Evolutionary conservation across 441 rosid species (phyloP).

Genomic region (Brassica hybrid): DNA sequence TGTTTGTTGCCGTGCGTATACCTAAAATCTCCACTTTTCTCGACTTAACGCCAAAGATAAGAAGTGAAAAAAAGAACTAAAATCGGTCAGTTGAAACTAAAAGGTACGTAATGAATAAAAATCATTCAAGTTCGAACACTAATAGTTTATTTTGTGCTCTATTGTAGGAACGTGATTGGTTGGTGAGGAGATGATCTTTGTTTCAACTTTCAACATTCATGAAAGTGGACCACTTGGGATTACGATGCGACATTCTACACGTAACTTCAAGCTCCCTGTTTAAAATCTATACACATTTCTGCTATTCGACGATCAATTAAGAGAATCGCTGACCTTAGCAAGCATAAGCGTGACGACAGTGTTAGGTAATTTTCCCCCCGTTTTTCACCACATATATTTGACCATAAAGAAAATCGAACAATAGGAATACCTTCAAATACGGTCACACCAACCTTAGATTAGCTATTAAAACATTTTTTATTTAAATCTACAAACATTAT

Average conservation of each 20-base stretch:
- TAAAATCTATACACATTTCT: not conserved
- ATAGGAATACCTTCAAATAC: not conserved
- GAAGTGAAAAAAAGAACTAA: not conserved
- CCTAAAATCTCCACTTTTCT: slow-evolving; percentile 24
- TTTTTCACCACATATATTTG: not conserved
- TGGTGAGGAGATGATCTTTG: slow-evolving; percentile 28
- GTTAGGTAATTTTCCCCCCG: not conserved
- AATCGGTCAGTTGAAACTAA: not conserved
- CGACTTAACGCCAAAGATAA: slow-evolving; percentile 38
- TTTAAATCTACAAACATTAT: not conserved
- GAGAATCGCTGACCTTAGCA: slow-evolving; percentile 36
- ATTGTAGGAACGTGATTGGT: slow-evolving; percentile 33
- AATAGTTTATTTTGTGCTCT: not conserved
- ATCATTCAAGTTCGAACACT: slow-evolving; percentile 1
- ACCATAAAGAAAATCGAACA: not conserved
- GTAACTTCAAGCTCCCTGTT: not conserved
- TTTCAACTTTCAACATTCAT: slow-evolving; percentile 13
- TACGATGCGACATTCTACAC: slow-evolving; percentile 34
- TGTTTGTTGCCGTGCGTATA: slow-evolving; percentile 14
- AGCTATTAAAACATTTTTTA: not conserved
- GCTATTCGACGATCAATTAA: not conserved
- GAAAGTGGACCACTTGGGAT: slow-evolving; percentile 33
- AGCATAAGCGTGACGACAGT: slow-evolving; percentile 42
- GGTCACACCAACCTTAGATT: not conserved
- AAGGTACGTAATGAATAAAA: not conserved